Base-by-base conservation (phyloP, 352 stramenopile species). In the Phytophthora foliorum region DNA sequence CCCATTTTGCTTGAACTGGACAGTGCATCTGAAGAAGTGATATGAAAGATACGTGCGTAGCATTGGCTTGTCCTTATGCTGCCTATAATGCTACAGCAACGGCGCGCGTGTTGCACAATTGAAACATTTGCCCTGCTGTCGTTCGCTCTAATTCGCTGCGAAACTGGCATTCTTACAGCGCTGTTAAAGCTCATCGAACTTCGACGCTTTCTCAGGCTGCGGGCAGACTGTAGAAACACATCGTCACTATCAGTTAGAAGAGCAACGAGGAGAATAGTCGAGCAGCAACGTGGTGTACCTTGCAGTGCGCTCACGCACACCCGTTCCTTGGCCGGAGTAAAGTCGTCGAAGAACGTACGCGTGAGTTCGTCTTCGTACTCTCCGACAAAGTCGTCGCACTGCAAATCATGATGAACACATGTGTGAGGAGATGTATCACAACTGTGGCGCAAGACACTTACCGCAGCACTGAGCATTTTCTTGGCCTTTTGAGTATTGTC, bases 321-420 rank as follows among this genome's bases (percentile, higher is more conserved):
- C n/a, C 81, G 74, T 19, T 89, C 63, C 54, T 80, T 84, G 9
- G 84, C 81, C 6, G 88, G 83, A 38, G 81, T 76, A 58, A 89
- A 92, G 66, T 95, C 67, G 62, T 94, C 82, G 75, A 92, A 95
- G 54, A 93, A 95, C 1, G 74, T 68, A 17, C 75, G 74, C 46
- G 84, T 95, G 53, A 95, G 70, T 56, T 94, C 84, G 59, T 95
- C 84, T 63, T 92, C 88, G 67, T 91, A 95, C 41, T 81, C 82
- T 38, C 84, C 86, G 14, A 94, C 70, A 38, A 95, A 95, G 53
- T 84, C 76, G n/a, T 69, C 80, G 74, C 88, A 95, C 88, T 95
- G 44, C 2, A 50, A 32, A 25, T 14, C 13, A 13, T 29, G 3
- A 65, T 29, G 29, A 22, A 60, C 24, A 41, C n/a, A 32, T 45